Conservation (phyloP, 1,284 basidiomycete species). For the Ceratobasidium theobromae region DNA sequence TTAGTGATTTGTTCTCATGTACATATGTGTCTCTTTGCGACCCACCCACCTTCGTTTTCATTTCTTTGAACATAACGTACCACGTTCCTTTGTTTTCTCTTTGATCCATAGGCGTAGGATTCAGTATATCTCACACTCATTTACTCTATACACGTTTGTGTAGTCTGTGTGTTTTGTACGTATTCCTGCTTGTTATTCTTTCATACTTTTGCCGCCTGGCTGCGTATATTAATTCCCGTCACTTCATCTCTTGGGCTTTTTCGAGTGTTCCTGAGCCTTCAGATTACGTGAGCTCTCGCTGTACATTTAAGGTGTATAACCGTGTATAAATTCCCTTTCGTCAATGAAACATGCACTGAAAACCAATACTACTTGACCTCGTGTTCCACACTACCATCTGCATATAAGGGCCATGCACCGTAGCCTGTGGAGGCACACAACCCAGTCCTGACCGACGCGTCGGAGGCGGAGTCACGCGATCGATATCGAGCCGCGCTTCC, state of each 20-base stretch:
- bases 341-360: neutral
- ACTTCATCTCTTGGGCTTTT: neutral
- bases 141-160: neutral
- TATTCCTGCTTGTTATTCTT: neutral
- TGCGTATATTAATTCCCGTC: neutral
- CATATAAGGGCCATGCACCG: too few species aligned
- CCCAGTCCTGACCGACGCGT: too few species aligned
- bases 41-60: too few species aligned
- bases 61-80: too few species aligned
- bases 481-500: too few species aligned
- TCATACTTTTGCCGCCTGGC: neutral
- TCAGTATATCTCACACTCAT: neutral
- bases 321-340: neutral
- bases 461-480: too few species aligned
- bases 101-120: neutral
- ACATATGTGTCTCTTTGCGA: neutral
- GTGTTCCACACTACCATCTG: too few species aligned
- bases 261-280: neutral
- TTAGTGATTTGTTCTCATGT: neutral
- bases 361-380: neutral
- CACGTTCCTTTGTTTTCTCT: conserved; percentile 26
- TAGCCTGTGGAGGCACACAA: too few species aligned
- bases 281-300: neutral
- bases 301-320: neutral
- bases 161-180: neutral